A percentile compares a stretch with the other conserved stretches of the same genome.
These are phyloP conservation scores for Funneliformis mosseae DNA, from an alignment of 192 early-diverging fungal species.

Conservation along the genomic window DNA sequence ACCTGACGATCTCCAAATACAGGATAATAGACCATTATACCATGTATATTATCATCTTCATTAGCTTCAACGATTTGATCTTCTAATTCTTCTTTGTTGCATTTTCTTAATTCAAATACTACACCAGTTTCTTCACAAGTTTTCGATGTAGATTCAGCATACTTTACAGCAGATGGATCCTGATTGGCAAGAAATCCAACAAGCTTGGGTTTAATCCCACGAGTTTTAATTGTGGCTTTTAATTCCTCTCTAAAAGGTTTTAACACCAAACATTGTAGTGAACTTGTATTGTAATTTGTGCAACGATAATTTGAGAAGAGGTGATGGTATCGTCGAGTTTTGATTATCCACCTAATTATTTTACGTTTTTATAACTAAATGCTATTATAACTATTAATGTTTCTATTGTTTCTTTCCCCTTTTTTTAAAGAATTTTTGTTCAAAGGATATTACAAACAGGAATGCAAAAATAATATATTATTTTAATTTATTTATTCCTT, in stretches of 20 bases:
- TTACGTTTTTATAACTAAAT: neutral
- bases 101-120: conserved; percentile 86
- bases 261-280: conserved; percentile 10
- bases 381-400: neutral
- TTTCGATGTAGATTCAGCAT: conserved; percentile 95
- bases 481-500: too few relatives aligned
- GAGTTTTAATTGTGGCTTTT: conserved; percentile 64
- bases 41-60: conserved; percentile 79
- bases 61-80: conserved; percentile 86
- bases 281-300: neutral
- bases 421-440: neutral
- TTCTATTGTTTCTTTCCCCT: neutral
- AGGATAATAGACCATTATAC: conserved; percentile 99
- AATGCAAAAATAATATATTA: too few relatives aligned
- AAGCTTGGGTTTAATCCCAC: conserved; percentile 67
- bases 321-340: neutral
- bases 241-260: conserved; percentile 53
- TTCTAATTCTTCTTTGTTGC: conserved; percentile 82
- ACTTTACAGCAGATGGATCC: conserved; percentile 89
- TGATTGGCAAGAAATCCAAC: conserved; percentile 96
- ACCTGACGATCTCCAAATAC: conserved; percentile 92
- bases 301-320: neutral
- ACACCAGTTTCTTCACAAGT: conserved; percentile 90
- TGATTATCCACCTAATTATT: neutral
- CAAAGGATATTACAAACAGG: neutral